These are phyloP conservation scores for Nannizzia gypsea DNA, from an alignment of 2,329 filamentous ascomycete species.

Conservation along the genomic window DNA sequence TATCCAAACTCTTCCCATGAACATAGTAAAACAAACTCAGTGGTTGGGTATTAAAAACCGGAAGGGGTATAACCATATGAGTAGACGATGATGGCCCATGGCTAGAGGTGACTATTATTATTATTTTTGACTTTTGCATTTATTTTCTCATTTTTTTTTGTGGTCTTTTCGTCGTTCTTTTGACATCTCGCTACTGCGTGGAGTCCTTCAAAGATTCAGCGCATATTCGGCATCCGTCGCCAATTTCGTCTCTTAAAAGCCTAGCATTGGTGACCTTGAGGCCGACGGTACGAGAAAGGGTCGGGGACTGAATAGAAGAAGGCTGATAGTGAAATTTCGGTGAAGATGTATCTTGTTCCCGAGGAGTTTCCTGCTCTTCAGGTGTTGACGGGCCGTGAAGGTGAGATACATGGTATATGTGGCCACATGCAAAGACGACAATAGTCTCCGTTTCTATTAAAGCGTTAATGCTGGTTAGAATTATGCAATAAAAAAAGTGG, in stretches of 20 bases:
- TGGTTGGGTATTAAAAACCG: background rate
- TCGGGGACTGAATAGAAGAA: slow-evolving; percentile 5
- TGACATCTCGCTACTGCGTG: background rate
- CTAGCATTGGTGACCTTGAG: slow-evolving; percentile 81
- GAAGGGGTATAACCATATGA: background rate
- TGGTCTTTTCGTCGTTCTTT: background rate
- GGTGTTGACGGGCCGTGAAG: slow-evolving; percentile 31
- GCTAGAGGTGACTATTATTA: background rate
- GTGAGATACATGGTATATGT: slow-evolving; percentile 55
- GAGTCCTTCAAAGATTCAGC: slow-evolving; percentile 20
- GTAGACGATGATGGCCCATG: background rate
- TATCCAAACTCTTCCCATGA: background rate
- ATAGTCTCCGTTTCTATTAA: slow-evolving; percentile 43
- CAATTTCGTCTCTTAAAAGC: slow-evolving; percentile 58
- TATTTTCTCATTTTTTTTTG: background rate
- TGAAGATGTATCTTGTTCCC: slow-evolving; percentile 15
- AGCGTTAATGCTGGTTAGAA: background rate
- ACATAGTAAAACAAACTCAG: background rate
- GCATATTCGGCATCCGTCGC: slow-evolving; percentile 30
- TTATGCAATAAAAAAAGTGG: no score
- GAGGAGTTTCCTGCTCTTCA: slow-evolving; percentile 13
- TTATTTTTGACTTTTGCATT: no score
- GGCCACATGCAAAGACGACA: slow-evolving; percentile 56
- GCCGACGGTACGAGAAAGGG: slow-evolving; percentile 50
- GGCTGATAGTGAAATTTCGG: slow-evolving; percentile 14